phyloP scores from a whole-genome alignment of 2,329 filamentous ascomycete genomes.

The Westerdykella sp. region DNA sequence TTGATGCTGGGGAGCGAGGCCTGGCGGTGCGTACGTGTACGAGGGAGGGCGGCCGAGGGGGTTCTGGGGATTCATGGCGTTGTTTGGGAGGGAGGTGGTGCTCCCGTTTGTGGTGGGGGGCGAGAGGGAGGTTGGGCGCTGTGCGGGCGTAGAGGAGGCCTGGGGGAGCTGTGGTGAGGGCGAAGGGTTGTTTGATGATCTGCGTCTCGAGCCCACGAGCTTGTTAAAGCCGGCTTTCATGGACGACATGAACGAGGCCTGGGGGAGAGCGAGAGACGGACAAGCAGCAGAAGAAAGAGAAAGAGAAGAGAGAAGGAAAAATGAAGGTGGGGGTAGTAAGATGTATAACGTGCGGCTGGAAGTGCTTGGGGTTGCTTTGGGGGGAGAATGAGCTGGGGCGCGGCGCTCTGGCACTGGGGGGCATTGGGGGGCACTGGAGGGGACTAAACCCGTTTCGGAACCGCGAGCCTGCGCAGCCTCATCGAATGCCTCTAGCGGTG shows the following conservation, averaged over 20 bases:
- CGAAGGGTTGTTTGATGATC: constrained; percentile 51
- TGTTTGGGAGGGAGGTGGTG: constrained; percentile 31
- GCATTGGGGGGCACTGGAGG: background rate
- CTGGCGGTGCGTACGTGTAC: constrained; percentile 51
- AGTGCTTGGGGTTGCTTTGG: constrained; percentile 3
- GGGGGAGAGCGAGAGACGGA: constrained; percentile 6
- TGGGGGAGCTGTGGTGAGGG: constrained; percentile 16
- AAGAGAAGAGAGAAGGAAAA: background rate
- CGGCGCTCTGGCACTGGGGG: background rate
- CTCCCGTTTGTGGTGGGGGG: constrained; percentile 36
- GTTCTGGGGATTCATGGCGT: constrained; percentile 51
- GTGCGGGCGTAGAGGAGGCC: constrained; percentile 33
- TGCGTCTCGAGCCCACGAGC: constrained; percentile 76
- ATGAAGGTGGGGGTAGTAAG: constrained; percentile 16
- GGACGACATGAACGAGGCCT: constrained; percentile 58
- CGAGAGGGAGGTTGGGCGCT: constrained; percentile 37
- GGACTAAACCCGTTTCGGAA: background rate
- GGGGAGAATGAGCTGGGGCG: constrained; percentile 2
- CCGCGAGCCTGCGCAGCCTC: constrained; percentile 2
- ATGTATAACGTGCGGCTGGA: constrained; percentile 27
- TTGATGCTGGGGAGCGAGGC: constrained; percentile 31
- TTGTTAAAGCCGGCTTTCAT: constrained; percentile 73
- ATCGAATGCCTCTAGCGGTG: background rate
- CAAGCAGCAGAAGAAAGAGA: constrained; percentile 11
- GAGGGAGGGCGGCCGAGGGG: constrained; percentile 57